Evolutionary conservation across 2,329 filamentous ascomycete species (phyloP).

Genomic region (Penicillium sp.): DNA sequence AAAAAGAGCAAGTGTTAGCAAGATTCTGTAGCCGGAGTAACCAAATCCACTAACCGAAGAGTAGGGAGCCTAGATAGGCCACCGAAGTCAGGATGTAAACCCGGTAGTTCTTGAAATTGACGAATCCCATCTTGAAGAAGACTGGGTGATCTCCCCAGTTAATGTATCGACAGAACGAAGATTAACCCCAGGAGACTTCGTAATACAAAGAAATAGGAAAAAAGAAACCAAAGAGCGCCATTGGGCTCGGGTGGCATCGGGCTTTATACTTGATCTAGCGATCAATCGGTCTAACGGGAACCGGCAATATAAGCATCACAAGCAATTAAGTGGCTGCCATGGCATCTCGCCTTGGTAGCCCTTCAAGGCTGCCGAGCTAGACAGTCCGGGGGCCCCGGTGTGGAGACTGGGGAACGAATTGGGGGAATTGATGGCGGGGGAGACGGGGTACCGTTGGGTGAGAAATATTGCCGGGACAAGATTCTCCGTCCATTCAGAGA

Average conservation of each 20-base stretch:
- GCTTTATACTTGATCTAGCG: neutral
- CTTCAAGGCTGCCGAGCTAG: neutral
- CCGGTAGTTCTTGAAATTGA: constrained; percentile 39
- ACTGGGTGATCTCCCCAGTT: constrained; percentile 1
- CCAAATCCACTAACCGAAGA: constrained; percentile 35
- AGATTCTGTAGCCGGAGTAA: neutral
- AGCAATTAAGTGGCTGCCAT: constrained; percentile 7
- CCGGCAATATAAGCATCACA: neutral
- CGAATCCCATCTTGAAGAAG: constrained; percentile 22
- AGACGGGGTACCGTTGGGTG: constrained; percentile 2
- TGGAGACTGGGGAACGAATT: constrained; percentile 11
- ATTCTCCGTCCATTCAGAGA: constrained; percentile 15
- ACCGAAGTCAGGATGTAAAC: constrained; percentile 45
- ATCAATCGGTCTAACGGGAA: neutral
- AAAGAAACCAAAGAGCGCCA: neutral
- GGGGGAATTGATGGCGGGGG: constrained; percentile 15
- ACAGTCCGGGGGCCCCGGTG: constrained; percentile 4
- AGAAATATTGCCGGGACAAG: neutral
- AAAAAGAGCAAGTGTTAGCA: neutral
- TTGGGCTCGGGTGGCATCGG: neutral
- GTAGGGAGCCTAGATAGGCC: constrained; percentile 43
- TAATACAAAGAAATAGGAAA: neutral
- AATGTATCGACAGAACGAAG: neutral
- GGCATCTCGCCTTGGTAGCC: neutral
- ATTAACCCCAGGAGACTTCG: neutral